Conservation (phyloP, 2,329 filamentous ascomycete species). For the Scedosporium apiospermum region DNA sequence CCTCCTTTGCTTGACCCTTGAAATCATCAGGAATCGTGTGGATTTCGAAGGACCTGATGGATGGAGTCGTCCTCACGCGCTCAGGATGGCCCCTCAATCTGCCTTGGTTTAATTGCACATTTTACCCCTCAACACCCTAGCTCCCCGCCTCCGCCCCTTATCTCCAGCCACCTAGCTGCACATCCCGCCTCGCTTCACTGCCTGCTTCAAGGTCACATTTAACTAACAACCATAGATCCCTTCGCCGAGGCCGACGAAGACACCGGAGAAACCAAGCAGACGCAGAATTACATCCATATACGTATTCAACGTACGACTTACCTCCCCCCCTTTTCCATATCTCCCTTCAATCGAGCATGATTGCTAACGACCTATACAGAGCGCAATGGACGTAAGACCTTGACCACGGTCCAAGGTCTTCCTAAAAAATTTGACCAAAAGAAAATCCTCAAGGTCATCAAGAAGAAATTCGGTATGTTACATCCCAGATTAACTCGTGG, state of each 20-base stretch:
- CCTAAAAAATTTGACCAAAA: constrained; percentile 99
- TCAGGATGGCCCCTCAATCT: background rate
- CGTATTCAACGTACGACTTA: constrained; percentile 86
- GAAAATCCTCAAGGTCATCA: constrained; percentile 99
- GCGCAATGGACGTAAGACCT: constrained; percentile 99
- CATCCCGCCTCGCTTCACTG: background rate
- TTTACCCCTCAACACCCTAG: background rate
- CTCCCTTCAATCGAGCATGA: background rate
- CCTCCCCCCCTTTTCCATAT: constrained; percentile 7
- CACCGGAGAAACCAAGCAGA: constrained; percentile 88
- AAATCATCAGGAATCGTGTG: background rate
- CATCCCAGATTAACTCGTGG: background rate
- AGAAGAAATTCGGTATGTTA: constrained; percentile 89
- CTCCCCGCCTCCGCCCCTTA: background rate
- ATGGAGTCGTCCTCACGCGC: background rate
- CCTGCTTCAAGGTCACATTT: background rate
- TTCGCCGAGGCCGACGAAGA: constrained; percentile 99
- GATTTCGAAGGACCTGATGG: background rate
- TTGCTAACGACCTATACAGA: constrained; percentile 51
- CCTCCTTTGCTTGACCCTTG: background rate
- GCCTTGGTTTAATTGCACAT: background rate
- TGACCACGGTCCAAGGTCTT: constrained; percentile 98
- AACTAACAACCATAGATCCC: constrained; percentile 59
- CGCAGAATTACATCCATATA: constrained; percentile 98
- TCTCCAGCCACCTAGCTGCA: background rate